These are phyloP conservation scores for Entelexis paramagnoliae DNA, from an alignment of 1,139 yeast genomes.

Conservation along the genomic window DNA sequence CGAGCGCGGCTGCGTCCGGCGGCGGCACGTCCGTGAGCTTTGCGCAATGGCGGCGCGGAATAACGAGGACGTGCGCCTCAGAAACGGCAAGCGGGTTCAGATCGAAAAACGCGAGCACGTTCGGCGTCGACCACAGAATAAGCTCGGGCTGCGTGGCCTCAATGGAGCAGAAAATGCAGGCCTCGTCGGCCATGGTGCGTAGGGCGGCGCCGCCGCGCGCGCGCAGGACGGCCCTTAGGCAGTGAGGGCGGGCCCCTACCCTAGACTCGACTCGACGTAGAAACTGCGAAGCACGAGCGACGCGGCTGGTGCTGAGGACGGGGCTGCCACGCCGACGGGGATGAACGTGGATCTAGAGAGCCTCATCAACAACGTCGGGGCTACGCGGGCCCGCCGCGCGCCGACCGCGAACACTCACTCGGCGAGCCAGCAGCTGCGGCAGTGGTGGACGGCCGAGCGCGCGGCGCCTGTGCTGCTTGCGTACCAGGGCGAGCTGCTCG, in stretches of 20 bases:
- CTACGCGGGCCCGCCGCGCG: slow-evolving; percentile 9
- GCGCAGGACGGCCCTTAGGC: background rate
- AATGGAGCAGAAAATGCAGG: slow-evolving; percentile 27
- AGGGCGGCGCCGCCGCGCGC: background rate
- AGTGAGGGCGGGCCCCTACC: background rate
- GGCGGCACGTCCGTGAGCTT: slow-evolving; percentile 72
- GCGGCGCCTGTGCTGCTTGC: slow-evolving; percentile 75
- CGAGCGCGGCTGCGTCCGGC: slow-evolving; percentile 58
- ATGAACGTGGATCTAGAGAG: slow-evolving; percentile 19
- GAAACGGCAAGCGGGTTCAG: slow-evolving; percentile 58
- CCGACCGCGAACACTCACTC: background rate
- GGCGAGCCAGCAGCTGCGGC: slow-evolving; percentile 37
- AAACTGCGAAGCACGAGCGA: too few species aligned
- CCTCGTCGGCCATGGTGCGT: background rate
- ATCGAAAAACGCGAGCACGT: slow-evolving; percentile 52
- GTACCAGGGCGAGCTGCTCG: slow-evolving; percentile 52
- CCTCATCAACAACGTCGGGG: slow-evolving; percentile 20
- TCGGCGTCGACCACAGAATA: slow-evolving; percentile 26
- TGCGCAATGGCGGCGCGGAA: slow-evolving; percentile 75
- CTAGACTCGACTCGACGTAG: background rate
- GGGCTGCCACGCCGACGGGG: background rate
- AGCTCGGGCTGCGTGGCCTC: slow-evolving; percentile 19
- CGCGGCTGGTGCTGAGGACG: background rate
- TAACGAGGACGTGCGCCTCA: slow-evolving; percentile 61
- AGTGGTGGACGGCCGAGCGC: slow-evolving; percentile 74